Percentiles rank a stretch among this genome's conserved stretches.
Conservation (phyloP, 176 grass and related monocot species). For the Thinopyrum elongatum region DNA sequence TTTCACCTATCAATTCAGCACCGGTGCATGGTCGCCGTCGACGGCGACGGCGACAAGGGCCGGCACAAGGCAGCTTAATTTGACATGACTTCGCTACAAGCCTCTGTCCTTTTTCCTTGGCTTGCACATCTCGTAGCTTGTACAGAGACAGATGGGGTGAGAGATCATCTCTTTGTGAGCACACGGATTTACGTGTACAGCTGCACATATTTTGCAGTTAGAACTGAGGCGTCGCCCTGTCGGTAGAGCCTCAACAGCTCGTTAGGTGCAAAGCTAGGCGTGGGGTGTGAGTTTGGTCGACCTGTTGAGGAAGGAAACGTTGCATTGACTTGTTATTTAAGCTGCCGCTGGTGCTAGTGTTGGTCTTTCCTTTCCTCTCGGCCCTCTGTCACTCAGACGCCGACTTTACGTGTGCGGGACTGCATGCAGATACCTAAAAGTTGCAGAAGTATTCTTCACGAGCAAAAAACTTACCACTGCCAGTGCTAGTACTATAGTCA, state of each 20-base stretch:
- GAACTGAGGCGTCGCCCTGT: background rate
- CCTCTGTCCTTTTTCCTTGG: background rate
- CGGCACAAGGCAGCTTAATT: slow-evolving; percentile 4
- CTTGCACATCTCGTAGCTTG: background rate
- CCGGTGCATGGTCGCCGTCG: slow-evolving; percentile 30
- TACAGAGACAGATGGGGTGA: background rate
- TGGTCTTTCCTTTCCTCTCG: background rate
- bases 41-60: no score
- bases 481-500: background rate
- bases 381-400: background rate
- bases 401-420: background rate
- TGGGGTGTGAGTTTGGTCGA: background rate
- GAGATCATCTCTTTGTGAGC: background rate
- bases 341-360: background rate
- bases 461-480: background rate
- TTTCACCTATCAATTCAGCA: slow-evolving; percentile 16
- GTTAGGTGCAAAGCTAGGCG: slow-evolving; percentile 1
- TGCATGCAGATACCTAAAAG: background rate
- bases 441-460: background rate
- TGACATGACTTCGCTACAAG: background rate
- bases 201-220: background rate
- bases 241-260: background rate
- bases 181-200: background rate
- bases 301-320: background rate
- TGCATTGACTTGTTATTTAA: background rate